Percentiles rank a stretch among this genome's conserved stretches.
Evolutionary conservation across 2,329 filamentous ascomycete species (phyloP).

Genomic region (Trematosphaeria pertusa): DNA sequence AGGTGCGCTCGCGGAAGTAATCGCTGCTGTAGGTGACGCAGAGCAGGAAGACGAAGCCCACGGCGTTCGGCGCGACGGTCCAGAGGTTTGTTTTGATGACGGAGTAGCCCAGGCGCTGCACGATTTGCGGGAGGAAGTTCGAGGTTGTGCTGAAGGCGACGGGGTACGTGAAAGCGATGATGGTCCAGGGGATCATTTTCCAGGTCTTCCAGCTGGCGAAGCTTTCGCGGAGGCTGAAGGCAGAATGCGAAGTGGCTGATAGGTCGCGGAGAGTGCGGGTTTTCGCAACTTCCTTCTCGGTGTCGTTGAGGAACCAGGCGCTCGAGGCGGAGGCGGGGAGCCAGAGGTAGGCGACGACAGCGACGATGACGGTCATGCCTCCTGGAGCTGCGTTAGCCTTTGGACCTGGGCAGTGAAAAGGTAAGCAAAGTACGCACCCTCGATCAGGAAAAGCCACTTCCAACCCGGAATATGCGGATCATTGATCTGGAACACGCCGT

Average conservation of each 20-base stretch:
- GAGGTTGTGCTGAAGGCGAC: slow-evolving; percentile 55
- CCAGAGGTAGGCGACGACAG: slow-evolving; percentile 40
- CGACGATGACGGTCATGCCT: slow-evolving; percentile 42
- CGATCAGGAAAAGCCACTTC: slow-evolving; percentile 56
- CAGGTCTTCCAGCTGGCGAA: slow-evolving; percentile 53
- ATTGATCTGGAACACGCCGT: slow-evolving; percentile 57
- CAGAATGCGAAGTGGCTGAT: slow-evolving; percentile 46
- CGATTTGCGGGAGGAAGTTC: slow-evolving; percentile 59
- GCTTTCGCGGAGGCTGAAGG: slow-evolving; percentile 50
- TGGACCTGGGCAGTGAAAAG: too few relatives aligned
- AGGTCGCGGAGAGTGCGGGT: slow-evolving; percentile 56
- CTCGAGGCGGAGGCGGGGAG: slow-evolving; percentile 40
- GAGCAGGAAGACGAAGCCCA: slow-evolving; percentile 56
- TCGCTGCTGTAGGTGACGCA: slow-evolving; percentile 55
- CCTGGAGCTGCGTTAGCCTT: slow-evolving; percentile 5
- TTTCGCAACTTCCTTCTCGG: slow-evolving; percentile 50
- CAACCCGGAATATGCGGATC: slow-evolving; percentile 55
- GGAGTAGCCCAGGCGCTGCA: slow-evolving; percentile 53
- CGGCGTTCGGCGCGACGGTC: slow-evolving; percentile 58
- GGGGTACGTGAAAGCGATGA: slow-evolving; percentile 57
- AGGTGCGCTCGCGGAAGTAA: slow-evolving; percentile 54
- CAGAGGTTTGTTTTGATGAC: slow-evolving; percentile 57
- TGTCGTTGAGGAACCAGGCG: slow-evolving; percentile 49
- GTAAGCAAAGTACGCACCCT: too few relatives aligned
- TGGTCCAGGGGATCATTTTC: slow-evolving; percentile 54